These are phyloP conservation scores for Oemleria cerasiformis DNA, from an alignment of 306 rosid species.

Conservation along the genomic window DNA sequence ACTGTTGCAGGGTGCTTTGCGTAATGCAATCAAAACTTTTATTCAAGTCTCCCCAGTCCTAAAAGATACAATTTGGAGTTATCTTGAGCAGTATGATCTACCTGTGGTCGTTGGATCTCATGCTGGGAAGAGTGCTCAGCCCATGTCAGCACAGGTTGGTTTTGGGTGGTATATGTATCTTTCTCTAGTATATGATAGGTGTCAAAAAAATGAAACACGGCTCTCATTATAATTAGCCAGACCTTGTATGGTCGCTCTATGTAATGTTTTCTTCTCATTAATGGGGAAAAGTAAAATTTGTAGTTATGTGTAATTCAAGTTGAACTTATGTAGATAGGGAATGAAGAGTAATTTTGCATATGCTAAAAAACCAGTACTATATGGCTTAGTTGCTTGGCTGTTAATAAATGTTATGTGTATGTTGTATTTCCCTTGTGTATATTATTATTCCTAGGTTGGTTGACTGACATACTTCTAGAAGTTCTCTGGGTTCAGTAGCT, in stretches of 20 bases:
- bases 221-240: not conserved
- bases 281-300: not conserved
- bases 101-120: slow-evolving; percentile 89
- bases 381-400: too few species aligned
- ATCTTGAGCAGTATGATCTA: slow-evolving; percentile 94
- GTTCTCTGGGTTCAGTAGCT: not conserved
- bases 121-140: slow-evolving; percentile 56
- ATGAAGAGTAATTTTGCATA: not conserved
- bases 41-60: slow-evolving; percentile 65
- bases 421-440: too few species aligned
- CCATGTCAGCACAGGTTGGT: slow-evolving; percentile 68
- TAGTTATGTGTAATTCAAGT: too few species aligned
- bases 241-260: not conserved
- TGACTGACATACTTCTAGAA: not conserved
- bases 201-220: not conserved
- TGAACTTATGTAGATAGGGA: not conserved
- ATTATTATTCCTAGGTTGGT: not conserved
- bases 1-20: slow-evolving; percentile 72
- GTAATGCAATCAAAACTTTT: slow-evolving; percentile 81
- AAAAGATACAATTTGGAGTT: slow-evolving; percentile 84
- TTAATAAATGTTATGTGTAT: too few species aligned
- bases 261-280: not conserved
- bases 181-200: not conserved
- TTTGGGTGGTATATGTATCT: not conserved
- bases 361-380: too few species aligned